These are phyloP conservation scores for Suillus paluster DNA, from an alignment of 768 basidiomycete species.

Conservation along the genomic window DNA sequence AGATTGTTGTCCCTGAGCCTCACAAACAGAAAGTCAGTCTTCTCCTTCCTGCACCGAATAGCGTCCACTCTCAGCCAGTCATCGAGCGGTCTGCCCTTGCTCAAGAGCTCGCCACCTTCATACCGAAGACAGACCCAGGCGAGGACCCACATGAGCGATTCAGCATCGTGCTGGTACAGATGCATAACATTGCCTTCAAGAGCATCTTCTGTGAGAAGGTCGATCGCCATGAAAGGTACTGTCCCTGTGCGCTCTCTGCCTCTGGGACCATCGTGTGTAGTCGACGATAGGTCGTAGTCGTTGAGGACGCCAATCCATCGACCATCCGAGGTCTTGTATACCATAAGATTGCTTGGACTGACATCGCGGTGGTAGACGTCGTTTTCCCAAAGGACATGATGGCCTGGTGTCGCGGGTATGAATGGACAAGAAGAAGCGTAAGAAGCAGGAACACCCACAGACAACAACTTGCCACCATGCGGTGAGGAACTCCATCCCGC, in stretches of 20 bases:
- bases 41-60: background rate
- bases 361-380: background rate
- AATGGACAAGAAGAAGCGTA: too few species aligned
- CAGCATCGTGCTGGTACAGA: background rate
- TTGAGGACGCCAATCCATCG: background rate
- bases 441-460: background rate
- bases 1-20: too few species aligned
- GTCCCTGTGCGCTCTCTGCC: slow-evolving; percentile 16
- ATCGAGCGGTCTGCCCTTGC: background rate
- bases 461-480: slow-evolving; percentile 12
- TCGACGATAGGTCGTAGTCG: slow-evolving; percentile 10
- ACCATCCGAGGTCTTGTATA: background rate
- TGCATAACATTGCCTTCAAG: slow-evolving; percentile 1
- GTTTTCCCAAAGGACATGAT: slow-evolving; percentile 1
- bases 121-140: slow-evolving; percentile 1
- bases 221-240: slow-evolving; percentile 17
- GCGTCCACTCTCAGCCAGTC: background rate
- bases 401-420: background rate
- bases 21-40: background rate
- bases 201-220: background rate
- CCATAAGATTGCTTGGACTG: background rate
- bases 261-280: background rate
- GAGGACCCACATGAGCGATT: slow-evolving; percentile 6
- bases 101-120: background rate
- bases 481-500: background rate